Evolutionary conservation across 1,284 basidiomycete genomes (phyloP).

Genomic region (Bjerkandera adusta): DNA sequence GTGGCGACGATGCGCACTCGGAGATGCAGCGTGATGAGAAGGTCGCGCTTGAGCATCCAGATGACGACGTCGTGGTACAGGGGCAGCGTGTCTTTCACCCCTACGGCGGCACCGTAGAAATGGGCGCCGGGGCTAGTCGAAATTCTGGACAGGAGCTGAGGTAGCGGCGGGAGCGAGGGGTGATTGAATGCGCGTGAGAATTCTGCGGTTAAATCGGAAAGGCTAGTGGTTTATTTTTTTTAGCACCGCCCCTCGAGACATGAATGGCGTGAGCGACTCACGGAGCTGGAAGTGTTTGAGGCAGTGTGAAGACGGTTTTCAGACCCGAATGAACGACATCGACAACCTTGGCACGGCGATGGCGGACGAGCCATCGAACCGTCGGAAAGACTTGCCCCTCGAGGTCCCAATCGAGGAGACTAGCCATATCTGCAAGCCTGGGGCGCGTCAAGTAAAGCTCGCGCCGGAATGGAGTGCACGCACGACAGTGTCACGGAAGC

Average conservation of each 20-base stretch:
- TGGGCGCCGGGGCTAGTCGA: conserved; percentile 64
- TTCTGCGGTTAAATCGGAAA: conserved; percentile 57
- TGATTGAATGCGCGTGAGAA: conserved; percentile 72
- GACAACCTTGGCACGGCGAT: conserved; percentile 85
- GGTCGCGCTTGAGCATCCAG: conserved; percentile 88
- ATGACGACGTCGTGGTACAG: conserved; percentile 83
- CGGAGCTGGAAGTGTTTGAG: conserved; percentile 66
- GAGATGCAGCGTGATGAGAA: conserved; percentile 85
- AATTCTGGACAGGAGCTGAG: conserved; percentile 69
- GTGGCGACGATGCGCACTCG: conserved; percentile 84
- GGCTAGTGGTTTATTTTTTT: conserved; percentile 34
- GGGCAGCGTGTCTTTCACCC: conserved; percentile 62
- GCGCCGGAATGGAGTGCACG: conserved; percentile 30
- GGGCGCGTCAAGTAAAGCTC: conserved; percentile 1
- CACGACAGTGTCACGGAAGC: conserved; percentile 66
- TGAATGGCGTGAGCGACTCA: conserved; percentile 37
- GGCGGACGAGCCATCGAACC: conserved; percentile 88
- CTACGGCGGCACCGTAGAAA: conserved; percentile 78
- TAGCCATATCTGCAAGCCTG: conserved; percentile 87
- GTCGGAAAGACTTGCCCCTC: conserved; percentile 85
- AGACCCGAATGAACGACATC: conserved; percentile 82
- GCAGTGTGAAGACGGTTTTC: conserved; percentile 80
- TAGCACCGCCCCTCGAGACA: neutral
- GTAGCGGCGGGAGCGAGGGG: conserved; percentile 66
- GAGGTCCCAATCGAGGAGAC: conserved; percentile 82